Evolutionary conservation across 2,329 filamentous ascomycete genomes (phyloP).

Genomic region (Clonostachys rosea): DNA sequence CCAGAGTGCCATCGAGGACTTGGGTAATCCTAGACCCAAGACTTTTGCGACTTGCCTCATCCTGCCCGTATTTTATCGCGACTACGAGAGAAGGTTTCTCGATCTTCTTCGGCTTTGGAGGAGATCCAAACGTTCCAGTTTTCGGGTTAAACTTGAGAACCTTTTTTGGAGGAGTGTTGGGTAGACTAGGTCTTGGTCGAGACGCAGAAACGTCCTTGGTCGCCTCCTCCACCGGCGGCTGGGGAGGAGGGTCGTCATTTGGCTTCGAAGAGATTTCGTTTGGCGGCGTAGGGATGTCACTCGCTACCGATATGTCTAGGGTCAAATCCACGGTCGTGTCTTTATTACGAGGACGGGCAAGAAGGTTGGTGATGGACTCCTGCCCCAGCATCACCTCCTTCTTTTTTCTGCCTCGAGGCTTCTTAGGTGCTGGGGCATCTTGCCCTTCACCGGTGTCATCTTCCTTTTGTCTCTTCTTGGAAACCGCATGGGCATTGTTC

Average conservation of each 20-base stretch:
- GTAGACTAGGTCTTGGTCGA: too few relatives aligned
- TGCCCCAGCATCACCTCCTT: slow-evolving; percentile 4
- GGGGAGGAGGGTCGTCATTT: not conserved
- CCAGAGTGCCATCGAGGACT: slow-evolving; percentile 39
- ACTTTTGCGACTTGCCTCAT: slow-evolving; percentile 33
- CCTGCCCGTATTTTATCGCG: slow-evolving; percentile 53
- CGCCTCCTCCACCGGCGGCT: too few relatives aligned
- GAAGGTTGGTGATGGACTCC: slow-evolving; percentile 7
- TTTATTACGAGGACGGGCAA: slow-evolving; percentile 1
- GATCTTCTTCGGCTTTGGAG: slow-evolving; percentile 47
- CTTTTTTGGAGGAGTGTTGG: slow-evolving; percentile 26
- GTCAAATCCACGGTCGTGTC: not conserved
- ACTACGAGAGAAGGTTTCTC: slow-evolving; percentile 36
- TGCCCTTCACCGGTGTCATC: slow-evolving; percentile 18
- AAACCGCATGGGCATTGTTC: slow-evolving; percentile 18
- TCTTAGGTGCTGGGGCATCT: slow-evolving; percentile 16
- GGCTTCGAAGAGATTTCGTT: not conserved
- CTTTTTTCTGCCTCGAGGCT: slow-evolving; percentile 14
- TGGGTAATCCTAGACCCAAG: slow-evolving; percentile 58
- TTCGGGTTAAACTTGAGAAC: slow-evolving; percentile 52
- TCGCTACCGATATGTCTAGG: too few relatives aligned
- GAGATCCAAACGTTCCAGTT: slow-evolving; percentile 59
- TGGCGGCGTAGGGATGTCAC: too few relatives aligned
- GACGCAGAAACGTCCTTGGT: too few relatives aligned
- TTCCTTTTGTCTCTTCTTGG: slow-evolving; percentile 35